Evolutionary conservation across 331 rosid genomes (phyloP).

Genomic region (Telfairia occidentalis): DNA sequence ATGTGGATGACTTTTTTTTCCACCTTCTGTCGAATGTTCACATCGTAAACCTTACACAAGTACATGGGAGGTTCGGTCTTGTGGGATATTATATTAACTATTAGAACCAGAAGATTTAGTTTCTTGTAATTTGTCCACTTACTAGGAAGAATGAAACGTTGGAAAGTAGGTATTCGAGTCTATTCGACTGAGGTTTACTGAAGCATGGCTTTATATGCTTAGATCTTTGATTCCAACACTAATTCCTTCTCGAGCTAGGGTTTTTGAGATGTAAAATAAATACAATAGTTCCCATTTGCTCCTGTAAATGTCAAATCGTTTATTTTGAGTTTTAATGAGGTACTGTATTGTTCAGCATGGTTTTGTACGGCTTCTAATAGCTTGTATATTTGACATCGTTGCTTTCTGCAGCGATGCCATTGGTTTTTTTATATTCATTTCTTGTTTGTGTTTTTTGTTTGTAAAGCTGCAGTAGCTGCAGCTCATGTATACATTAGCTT

Average conservation of each 20-base stretch:
- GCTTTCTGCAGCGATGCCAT: background rate
- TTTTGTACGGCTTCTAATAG: too few species aligned
- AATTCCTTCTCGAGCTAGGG: background rate
- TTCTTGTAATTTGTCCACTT: background rate
- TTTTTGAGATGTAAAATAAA: background rate
- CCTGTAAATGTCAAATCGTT: background rate
- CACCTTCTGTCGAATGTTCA: background rate
- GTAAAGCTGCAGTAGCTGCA: too few species aligned
- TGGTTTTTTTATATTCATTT: background rate
- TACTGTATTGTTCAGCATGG: background rate
- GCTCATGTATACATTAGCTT: too few species aligned
- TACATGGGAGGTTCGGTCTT: background rate
- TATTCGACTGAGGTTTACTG: background rate
- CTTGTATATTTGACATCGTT: background rate
- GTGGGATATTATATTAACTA: background rate
- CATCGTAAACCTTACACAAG: background rate
- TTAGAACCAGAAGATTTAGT: background rate
- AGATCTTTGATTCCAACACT: background rate
- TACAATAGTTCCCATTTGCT: background rate
- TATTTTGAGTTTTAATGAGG: background rate
- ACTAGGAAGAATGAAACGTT: background rate
- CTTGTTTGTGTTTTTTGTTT: too few species aligned
- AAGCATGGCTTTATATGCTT: background rate
- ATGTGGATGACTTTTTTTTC: background rate
- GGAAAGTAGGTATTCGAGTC: background rate